Evolutionary conservation across 1,139 yeast genomes (phyloP).

Genomic region (Debaryomycetaceae sp.): DNA sequence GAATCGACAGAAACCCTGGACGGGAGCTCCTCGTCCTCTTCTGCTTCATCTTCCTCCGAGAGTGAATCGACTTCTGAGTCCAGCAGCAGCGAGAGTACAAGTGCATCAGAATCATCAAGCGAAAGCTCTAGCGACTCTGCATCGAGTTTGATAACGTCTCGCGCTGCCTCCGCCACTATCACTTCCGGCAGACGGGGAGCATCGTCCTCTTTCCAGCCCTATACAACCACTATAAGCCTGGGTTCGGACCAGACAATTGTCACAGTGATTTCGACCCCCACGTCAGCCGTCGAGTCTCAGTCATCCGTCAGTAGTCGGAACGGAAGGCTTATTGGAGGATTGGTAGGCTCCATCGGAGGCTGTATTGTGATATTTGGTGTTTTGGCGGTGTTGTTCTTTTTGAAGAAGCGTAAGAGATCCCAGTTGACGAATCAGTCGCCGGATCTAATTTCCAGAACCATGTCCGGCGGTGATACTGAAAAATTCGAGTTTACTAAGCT

Average conservation of each 20-base stretch:
- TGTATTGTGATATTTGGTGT: slow-evolving; percentile 38
- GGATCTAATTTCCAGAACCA: slow-evolving; percentile 30
- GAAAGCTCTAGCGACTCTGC: background rate
- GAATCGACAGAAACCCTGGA: background rate
- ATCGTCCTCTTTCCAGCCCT: slow-evolving; percentile 5
- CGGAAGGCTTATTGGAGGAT: slow-evolving; percentile 43
- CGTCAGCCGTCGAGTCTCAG: slow-evolving; percentile 18
- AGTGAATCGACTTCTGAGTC: background rate
- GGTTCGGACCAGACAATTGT: slow-evolving; percentile 37
- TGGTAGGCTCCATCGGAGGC: slow-evolving; percentile 49
- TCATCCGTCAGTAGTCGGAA: slow-evolving; percentile 20
- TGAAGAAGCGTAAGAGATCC: slow-evolving; percentile 29
- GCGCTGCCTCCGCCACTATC: background rate
- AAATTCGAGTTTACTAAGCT: slow-evolving; percentile 27
- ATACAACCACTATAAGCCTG: slow-evolving; percentile 3
- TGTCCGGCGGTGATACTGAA: slow-evolving; percentile 8
- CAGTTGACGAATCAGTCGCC: slow-evolving; percentile 42
- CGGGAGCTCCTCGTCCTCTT: slow-evolving; percentile 1
- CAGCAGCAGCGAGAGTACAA: background rate
- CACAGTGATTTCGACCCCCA: slow-evolving; percentile 38
- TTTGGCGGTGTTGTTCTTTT: slow-evolving; percentile 34
- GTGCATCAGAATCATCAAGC: slow-evolving; percentile 1
- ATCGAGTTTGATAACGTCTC: background rate
- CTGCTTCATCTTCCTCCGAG: slow-evolving; percentile 3
- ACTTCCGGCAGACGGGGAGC: background rate